Evolutionary conservation across 1,284 basidiomycete species (phyloP).

Genomic region (Trichosporon ovoides): DNA sequence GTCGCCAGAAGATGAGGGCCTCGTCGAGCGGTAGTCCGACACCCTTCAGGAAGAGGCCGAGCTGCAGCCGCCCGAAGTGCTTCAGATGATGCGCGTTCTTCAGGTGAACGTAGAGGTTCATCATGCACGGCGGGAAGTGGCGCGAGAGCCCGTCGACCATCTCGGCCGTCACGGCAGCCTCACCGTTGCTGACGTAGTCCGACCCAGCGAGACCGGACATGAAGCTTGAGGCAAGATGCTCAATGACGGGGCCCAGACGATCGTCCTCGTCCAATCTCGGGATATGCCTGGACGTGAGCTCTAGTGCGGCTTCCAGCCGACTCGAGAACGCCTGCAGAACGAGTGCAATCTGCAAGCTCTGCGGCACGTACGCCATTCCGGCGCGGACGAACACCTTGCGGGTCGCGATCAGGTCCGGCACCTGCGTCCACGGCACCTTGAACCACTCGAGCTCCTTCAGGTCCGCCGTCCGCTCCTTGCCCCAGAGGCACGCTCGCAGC

Average conservation of each 20-base stretch:
- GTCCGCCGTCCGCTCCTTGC: neutral
- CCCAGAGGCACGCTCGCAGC: conserved; percentile 32
- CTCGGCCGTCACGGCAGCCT: conserved; percentile 70
- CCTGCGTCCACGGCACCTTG: conserved; percentile 70
- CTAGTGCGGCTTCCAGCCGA: conserved; percentile 69
- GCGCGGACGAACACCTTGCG: conserved; percentile 72
- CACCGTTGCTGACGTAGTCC: conserved; percentile 48
- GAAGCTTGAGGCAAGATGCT: conserved; percentile 92
- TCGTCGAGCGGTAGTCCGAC: conserved; percentile 92
- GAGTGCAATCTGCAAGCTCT: conserved; percentile 74
- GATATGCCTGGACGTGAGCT: conserved; percentile 81
- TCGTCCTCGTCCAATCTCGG: conserved; percentile 95
- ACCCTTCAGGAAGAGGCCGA: conserved; percentile 93
- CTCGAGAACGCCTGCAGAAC: conserved; percentile 81
- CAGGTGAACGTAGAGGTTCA: conserved; percentile 75
- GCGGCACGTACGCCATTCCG: conserved; percentile 88
- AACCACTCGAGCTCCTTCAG: conserved; percentile 40
- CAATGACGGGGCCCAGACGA: conserved; percentile 81
- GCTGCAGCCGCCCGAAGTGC: conserved; percentile 86
- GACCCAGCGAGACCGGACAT: conserved; percentile 66
- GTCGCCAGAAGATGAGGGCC: conserved; percentile 88
- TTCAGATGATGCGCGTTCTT: conserved; percentile 79
- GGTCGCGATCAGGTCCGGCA: conserved; percentile 84
- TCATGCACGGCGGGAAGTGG: conserved; percentile 96
- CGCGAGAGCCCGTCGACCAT: conserved; percentile 85